Evolutionary conservation across 345 rosid species (phyloP).

Genomic region (Raphanus sativus): DNA sequence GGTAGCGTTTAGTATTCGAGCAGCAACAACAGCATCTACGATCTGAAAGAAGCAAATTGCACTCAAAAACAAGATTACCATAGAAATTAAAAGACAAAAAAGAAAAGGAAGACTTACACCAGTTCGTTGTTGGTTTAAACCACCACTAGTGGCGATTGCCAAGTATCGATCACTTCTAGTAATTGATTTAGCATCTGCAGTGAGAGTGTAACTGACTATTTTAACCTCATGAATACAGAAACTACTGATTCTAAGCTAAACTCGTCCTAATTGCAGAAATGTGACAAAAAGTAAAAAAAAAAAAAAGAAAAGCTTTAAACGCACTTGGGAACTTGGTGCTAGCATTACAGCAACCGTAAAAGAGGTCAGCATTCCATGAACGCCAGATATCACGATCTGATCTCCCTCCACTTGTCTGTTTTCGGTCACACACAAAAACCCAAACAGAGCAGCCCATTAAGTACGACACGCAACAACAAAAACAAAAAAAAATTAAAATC

Average conservation of each 20-base stretch:
- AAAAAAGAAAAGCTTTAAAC: constrained; percentile 17
- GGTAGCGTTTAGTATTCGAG: constrained; percentile 91
- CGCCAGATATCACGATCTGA: constrained; percentile 76
- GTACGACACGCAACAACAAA: neutral
- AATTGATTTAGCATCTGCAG: constrained; percentile 56
- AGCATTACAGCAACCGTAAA: constrained; percentile 70
- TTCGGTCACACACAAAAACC: constrained; percentile 25
- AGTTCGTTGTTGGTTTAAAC: constrained; percentile 92
- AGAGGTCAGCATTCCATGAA: constrained; percentile 58
- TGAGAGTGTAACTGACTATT: constrained; percentile 4
- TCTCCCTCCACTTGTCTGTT: constrained; percentile 64
- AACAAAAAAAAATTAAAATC: neutral
- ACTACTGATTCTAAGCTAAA: constrained; percentile 1
- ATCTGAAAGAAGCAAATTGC: constrained; percentile 52
- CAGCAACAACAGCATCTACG: constrained; percentile 97
- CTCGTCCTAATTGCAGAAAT: neutral
- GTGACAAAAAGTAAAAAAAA: neutral
- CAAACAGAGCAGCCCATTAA: constrained; percentile 7
- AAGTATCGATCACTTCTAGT: constrained; percentile 62
- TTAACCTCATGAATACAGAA: neutral
- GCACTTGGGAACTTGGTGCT: constrained; percentile 62
- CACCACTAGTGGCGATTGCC: constrained; percentile 84
- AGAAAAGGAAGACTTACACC: constrained; percentile 55
- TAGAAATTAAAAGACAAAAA: neutral
- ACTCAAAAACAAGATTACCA: neutral